These are phyloP conservation scores for Mycena amicta DNA, from an alignment of 768 basidiomycete genomes.

Conservation along the genomic window DNA sequence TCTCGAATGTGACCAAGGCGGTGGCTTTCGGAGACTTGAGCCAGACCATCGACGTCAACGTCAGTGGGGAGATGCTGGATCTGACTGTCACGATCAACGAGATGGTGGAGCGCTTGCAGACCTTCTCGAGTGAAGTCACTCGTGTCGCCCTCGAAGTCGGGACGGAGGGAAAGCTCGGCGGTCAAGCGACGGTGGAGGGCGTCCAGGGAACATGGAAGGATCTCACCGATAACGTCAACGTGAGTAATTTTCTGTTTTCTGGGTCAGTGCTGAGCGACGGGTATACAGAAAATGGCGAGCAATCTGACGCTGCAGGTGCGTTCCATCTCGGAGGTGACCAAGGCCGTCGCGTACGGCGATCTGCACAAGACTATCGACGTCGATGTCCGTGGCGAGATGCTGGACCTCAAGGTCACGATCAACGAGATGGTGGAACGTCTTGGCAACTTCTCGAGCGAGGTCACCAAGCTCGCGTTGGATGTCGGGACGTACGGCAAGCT, in stretches of 20 bases:
- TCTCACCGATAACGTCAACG: slow-evolving; percentile 60
- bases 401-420: slow-evolving; percentile 68
- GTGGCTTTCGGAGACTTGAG: slow-evolving; percentile 90
- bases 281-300: slow-evolving; percentile 56
- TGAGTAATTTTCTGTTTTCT: slow-evolving; percentile 58
- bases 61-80: slow-evolving; percentile 86
- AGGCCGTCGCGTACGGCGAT: slow-evolving; percentile 73
- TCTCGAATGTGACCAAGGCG: slow-evolving; percentile 83
- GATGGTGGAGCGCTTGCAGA: slow-evolving; percentile 65
- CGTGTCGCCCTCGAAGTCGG: slow-evolving; percentile 75
- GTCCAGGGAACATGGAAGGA: slow-evolving; percentile 73
- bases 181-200: slow-evolving; percentile 70
- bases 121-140: slow-evolving; percentile 61
- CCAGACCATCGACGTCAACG: slow-evolving; percentile 89
- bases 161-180: slow-evolving; percentile 49
- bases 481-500: slow-evolving; percentile 88
- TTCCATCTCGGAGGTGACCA: slow-evolving; percentile 76
- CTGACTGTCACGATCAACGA: slow-evolving; percentile 79
- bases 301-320: slow-evolving; percentile 54
- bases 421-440: slow-evolving; percentile 49
- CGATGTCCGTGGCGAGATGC: slow-evolving; percentile 81
- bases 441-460: slow-evolving; percentile 58
- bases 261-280: slow-evolving; percentile 52
- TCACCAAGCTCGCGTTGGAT: slow-evolving; percentile 79
- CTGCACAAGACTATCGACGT: slow-evolving; percentile 72